phyloP scores from a whole-genome alignment of 208 protist genomes.

The Herpetomonas muscarum region DNA sequence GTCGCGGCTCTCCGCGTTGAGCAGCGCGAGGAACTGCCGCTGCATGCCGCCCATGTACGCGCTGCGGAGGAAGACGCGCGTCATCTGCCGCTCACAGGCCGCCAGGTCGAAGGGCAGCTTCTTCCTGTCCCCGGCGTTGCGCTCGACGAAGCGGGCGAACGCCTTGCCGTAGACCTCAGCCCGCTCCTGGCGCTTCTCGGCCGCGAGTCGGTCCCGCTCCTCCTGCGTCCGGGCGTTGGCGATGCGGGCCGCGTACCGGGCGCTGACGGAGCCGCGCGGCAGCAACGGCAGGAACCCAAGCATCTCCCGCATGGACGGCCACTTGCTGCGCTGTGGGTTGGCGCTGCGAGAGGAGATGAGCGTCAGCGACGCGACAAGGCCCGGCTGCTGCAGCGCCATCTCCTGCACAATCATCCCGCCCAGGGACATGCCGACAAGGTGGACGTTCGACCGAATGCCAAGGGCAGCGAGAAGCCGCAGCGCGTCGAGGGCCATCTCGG shows the following conservation, averaged over 20 bases:
- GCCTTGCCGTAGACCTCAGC: constrained; percentile 24
- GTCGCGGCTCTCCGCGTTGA: constrained; percentile 34
- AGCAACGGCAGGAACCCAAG: constrained; percentile 29
- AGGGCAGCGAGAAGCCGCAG: constrained; percentile 56
- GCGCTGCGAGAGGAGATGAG: constrained; percentile 42
- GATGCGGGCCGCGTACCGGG: constrained; percentile 26
- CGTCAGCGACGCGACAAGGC: constrained; percentile 43
- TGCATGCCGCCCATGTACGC: constrained; percentile 33
- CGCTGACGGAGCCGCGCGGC: constrained; percentile 24
- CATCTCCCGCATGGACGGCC: constrained; percentile 41
- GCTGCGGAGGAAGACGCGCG: constrained; percentile 39
- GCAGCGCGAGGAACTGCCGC: constrained; percentile 57
- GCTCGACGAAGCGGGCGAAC: constrained; percentile 34
- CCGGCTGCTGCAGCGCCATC: constrained; percentile 44
- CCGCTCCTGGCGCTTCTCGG: constrained; percentile 27
- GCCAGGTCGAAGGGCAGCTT: constrained; percentile 36
- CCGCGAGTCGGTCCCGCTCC: constrained; percentile 19
- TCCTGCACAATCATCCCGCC: constrained; percentile 71
- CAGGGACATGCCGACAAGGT: constrained; percentile 69
- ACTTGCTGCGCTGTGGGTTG: constrained; percentile 16
- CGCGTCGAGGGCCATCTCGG: constrained; percentile 60
- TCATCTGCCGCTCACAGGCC: constrained; percentile 22
- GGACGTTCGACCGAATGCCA: constrained; percentile 19
- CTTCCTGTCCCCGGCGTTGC: constrained; percentile 23
- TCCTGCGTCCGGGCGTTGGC: constrained; percentile 16